phyloP scores from a whole-genome alignment of 768 basidiomycete species.

The Tulasnella sp. region DNA sequence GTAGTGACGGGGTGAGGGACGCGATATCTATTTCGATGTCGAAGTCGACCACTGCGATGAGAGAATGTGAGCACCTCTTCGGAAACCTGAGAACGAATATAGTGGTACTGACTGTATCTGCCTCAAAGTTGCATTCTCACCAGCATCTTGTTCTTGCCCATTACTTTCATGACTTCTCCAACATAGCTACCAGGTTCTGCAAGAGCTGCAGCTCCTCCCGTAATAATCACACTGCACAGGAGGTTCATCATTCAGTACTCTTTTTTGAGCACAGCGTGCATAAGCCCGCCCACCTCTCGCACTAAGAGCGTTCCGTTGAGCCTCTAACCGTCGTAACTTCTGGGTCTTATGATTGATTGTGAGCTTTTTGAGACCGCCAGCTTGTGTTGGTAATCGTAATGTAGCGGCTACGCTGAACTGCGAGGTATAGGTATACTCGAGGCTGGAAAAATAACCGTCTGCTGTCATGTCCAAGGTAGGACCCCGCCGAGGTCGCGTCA shows the following conservation, averaged over 20 bases:
- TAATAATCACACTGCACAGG: slow-evolving; percentile 68
- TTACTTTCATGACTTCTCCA: slow-evolving; percentile 94
- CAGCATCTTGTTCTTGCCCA: slow-evolving; percentile 98
- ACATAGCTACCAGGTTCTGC: slow-evolving; percentile 97
- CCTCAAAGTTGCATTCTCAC: slow-evolving; percentile 99
- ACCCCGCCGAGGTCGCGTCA: neutral
- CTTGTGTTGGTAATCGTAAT: slow-evolving; percentile 1
- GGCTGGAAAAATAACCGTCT: neutral
- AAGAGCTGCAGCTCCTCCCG: slow-evolving; percentile 87
- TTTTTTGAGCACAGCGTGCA: too few species aligned
- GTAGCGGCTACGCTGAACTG: slow-evolving; percentile 9
- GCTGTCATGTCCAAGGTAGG: neutral
- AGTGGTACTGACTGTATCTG: slow-evolving; percentile 77
- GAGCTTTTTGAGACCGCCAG: slow-evolving; percentile 64
- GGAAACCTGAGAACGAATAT: neutral
- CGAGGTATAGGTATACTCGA: neutral
- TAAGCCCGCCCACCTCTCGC: too few species aligned
- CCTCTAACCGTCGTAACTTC: slow-evolving; percentile 90
- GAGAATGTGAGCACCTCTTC: neutral
- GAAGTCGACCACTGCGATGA: slow-evolving; percentile 75
- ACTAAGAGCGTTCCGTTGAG: slow-evolving; percentile 43
- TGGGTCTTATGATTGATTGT: slow-evolving; percentile 97
- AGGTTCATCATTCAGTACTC: neutral
- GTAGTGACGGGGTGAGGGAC: slow-evolving; percentile 72
- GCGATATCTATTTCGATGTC: slow-evolving; percentile 79